These are phyloP conservation scores for Flammula alnicola DNA, from an alignment of 1,284 basidiomycete species.

Conservation along the genomic window DNA sequence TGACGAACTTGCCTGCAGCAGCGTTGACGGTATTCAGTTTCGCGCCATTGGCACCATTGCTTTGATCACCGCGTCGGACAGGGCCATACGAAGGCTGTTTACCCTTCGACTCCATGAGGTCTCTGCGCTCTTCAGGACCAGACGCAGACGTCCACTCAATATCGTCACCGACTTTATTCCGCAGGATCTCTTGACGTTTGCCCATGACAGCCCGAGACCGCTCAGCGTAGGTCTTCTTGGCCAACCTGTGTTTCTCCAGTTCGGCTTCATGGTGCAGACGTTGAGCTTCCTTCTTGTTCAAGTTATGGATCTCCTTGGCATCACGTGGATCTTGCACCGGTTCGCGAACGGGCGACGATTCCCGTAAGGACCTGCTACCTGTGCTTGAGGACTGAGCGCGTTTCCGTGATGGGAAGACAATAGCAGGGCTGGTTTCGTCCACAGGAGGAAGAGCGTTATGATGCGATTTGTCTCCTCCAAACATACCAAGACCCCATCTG, in stretches of 20 bases:
- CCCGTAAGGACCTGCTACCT: constrained; percentile 67
- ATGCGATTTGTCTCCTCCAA: constrained; percentile 76
- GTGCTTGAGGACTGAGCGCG: constrained; percentile 84
- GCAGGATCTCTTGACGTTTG: constrained; percentile 82
- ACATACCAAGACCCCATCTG: constrained; percentile 72
- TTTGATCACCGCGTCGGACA: constrained; percentile 57
- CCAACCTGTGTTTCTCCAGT: constrained; percentile 82
- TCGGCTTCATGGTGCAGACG: constrained; percentile 85
- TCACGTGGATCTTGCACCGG: constrained; percentile 54
- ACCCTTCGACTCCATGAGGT: constrained; percentile 47
- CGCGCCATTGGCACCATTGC: constrained; percentile 44
- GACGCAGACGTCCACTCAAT: constrained; percentile 63
- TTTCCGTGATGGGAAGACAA: constrained; percentile 75
- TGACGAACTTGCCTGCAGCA: constrained; percentile 60
- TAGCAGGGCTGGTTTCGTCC: constrained; percentile 62
- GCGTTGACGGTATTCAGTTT: constrained; percentile 45
- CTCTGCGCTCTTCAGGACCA: constrained; percentile 44
- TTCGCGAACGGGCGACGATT: constrained; percentile 51
- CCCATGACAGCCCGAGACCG: constrained; percentile 95
- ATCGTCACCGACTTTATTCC: constrained; percentile 57
- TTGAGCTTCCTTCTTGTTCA: constrained; percentile 86
- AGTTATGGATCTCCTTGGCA: constrained; percentile 67
- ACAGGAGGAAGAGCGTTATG: constrained; percentile 67
- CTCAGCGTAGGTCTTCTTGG: constrained; percentile 76
- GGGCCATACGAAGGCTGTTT: constrained; percentile 60